These are phyloP conservation scores for Haematococcus lacustris DNA, from an alignment of 139 green algal genomes.

Conservation along the genomic window DNA sequence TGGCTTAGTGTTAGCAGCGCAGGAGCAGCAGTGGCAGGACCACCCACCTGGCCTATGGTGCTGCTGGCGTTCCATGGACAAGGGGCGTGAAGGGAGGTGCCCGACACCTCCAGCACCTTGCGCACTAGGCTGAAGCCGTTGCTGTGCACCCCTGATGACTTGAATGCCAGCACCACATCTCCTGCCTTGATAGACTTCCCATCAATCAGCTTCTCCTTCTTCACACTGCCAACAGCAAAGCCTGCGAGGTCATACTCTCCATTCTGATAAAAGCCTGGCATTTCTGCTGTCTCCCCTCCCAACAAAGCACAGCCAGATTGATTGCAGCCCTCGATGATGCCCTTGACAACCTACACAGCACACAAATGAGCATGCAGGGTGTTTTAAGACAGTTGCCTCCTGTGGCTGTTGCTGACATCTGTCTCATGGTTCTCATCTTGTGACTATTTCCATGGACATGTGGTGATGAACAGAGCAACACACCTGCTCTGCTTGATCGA, in stretches of 20 bases:
- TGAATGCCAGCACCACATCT: constrained; percentile 81
- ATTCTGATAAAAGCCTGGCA: constrained; percentile 94
- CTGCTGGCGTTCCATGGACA: constrained; percentile 50
- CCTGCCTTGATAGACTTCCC: constrained; percentile 71
- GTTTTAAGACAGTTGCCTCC: no score
- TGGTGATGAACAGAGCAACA: neutral
- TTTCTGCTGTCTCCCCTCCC: constrained; percentile 96
- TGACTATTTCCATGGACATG: neutral
- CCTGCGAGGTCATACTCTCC: constrained; percentile 97
- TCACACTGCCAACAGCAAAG: constrained; percentile 95
- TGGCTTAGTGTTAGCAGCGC: no score
- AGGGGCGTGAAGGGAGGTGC: constrained; percentile 46
- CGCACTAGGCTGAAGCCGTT: constrained; percentile 96
- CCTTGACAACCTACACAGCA: constrained; percentile 83
- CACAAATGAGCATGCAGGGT: no score
- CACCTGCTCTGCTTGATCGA: constrained; percentile 86
- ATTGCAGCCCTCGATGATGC: constrained; percentile 93
- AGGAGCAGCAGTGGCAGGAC: no score
- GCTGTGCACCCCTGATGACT: constrained; percentile 84
- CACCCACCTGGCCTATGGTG: constrained; percentile 52
- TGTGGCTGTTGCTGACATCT: no score
- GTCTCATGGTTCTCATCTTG: neutral
- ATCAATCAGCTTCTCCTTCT: constrained; percentile 88
- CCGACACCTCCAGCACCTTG: constrained; percentile 68
- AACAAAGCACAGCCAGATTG: constrained; percentile 83